These are phyloP conservation scores for Eucalyptus tenuipes DNA, from an alignment of 345 rosid genomes.

Conservation along the genomic window DNA sequence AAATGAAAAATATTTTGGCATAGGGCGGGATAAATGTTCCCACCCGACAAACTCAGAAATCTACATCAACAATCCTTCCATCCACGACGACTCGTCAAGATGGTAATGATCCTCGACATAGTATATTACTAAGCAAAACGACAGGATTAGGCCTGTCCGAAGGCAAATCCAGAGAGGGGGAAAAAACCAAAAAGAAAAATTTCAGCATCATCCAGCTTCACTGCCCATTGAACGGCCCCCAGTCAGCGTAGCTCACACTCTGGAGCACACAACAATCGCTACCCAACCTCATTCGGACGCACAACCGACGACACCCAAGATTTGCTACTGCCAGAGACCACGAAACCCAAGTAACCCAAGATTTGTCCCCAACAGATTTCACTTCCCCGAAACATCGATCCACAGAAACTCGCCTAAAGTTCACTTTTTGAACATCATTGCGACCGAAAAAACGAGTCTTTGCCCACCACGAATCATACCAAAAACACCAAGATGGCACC, in stretches of 20 bases:
- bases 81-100: neutral
- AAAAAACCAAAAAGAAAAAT: accelerated
- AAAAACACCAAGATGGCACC: neutral
- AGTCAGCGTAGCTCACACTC: neutral
- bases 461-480: neutral
- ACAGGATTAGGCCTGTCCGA: neutral
- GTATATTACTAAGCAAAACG: neutral
- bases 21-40: no score
- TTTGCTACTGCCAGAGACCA: neutral
- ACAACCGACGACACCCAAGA: neutral
- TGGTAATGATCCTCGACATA: neutral
- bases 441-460: neutral
- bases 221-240: neutral
- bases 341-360: neutral
- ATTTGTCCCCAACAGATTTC: neutral
- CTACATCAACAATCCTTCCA: neutral
- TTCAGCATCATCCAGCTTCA: neutral
- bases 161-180: neutral
- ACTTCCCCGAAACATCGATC: neutral
- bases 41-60: neutral
- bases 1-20: neutral
- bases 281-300: neutral
- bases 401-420: neutral
- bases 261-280: neutral
- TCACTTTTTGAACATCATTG: accelerated